Base-by-base conservation (phyloP, 2,329 filamentous ascomycete species). In the Coniochaeta sp. region DNA sequence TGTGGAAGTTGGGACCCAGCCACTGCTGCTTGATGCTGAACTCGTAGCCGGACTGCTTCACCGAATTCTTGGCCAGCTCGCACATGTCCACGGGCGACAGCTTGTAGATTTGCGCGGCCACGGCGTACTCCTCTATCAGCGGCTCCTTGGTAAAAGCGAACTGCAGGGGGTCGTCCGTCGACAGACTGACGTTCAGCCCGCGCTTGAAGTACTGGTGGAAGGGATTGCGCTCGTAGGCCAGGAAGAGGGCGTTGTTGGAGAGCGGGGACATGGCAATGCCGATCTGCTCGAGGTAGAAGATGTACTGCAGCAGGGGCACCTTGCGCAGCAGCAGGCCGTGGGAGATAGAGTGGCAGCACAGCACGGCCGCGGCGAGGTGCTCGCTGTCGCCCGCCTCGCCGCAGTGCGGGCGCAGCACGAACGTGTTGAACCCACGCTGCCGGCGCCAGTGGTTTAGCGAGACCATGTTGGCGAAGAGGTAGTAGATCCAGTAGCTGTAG, bases 401-500 rank as follows among this genome's bases (percentile, higher is more conserved):
- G 63, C 91, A 97, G 69, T 99, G 94, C 9, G 94, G 94, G 33
- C 94, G 83, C 49, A 99, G 76, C 16, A 95, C 77, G 66, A 99
- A 95, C 0, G 94, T 99, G 67, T 95, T 99, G 78, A 97, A 96
- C 1, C 91, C 91, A 49, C 92, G 85, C 64, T 86, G 85, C 64
- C 90, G 92, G 40, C 94, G 84, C 87, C 89, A 96, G 53, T 86
- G 81, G 65, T 99, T 99, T 60, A 99, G 78, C 9, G 91, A 96
- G 1, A 87, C 81, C 68, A 96, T 90, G 67, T 99, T 99, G 56
- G 94, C 85, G 63, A 94, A 97, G 50, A 97, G 78, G 64, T 96
- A 95, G 71, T 99, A 99, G 64, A 97, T 88, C 94, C 94, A 99
- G 71, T 99, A 99, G 66, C 88, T 96, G 72, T 99, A 99, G 0